phyloP scores from a whole-genome alignment of 768 basidiomycete genomes.

The Mycena epipterygia region DNA sequence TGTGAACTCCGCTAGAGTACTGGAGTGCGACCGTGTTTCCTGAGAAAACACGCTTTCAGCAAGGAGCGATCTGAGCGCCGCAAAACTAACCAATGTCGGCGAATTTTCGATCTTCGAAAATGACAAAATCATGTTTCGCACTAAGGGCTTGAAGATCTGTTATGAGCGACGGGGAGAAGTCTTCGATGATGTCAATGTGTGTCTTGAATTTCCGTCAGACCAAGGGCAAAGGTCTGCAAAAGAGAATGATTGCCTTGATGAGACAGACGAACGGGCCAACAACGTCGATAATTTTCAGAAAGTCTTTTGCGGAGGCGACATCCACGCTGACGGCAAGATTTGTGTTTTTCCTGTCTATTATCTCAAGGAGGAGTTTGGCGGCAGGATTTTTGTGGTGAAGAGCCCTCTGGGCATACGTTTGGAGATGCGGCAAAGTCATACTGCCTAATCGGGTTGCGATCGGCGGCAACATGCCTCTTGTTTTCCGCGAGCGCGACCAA shows the following conservation, averaged over 20 bases:
- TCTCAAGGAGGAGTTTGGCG: slow-evolving; percentile 81
- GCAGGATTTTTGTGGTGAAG: slow-evolving; percentile 76
- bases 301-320: slow-evolving; percentile 83
- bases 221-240: slow-evolving; percentile 42
- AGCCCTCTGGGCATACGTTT: slow-evolving; percentile 76
- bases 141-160: slow-evolving; percentile 78
- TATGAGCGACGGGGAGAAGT: slow-evolving; percentile 84
- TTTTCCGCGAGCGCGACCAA: slow-evolving; percentile 66
- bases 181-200: slow-evolving; percentile 95
- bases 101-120: slow-evolving; percentile 99
- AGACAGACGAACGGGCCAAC: slow-evolving; percentile 94
- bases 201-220: slow-evolving; percentile 70
- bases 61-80: not conserved
- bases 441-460: slow-evolving; percentile 31
- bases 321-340: slow-evolving; percentile 98
- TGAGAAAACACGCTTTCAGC: slow-evolving; percentile 48
- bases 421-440: slow-evolving; percentile 53
- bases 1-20: slow-evolving; percentile 93
- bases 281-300: slow-evolving; percentile 87
- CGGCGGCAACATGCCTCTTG: slow-evolving; percentile 38
- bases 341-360: slow-evolving; percentile 88
- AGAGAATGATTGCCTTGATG: slow-evolving; percentile 79
- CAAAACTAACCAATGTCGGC: slow-evolving; percentile 90
- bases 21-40: slow-evolving; percentile 97
- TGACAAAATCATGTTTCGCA: slow-evolving; percentile 89